Evolutionary conservation across 371 early-diverging fungal species (phyloP), one percentile per base, ranked within the genome.

Genomic region (Rhizopus sp.): DNA sequence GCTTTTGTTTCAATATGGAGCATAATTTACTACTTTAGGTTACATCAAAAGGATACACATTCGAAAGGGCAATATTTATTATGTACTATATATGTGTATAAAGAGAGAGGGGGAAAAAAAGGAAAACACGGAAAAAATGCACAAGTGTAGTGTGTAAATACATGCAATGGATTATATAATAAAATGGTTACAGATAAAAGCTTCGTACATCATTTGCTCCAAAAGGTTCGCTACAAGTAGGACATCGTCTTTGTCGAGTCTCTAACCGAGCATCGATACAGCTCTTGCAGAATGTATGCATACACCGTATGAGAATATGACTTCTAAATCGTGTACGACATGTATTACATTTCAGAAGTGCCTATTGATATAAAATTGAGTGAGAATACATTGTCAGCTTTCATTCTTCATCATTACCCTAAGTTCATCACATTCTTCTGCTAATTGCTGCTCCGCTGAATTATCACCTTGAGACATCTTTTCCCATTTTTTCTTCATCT

Each of bases 161-260:
- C 23, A 23, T 23, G 23, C 23, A 23, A 23, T 23, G 23, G 23
- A 23, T 23, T 23, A 23, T 13, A 37, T 6, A 47, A 47, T 10
- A 47, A 29, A 46, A 46, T n/a, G 9, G 39, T 56, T 87, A 97
- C 61, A 96, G 70, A 60, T 87, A 99, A 49, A 99, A 87, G 63
- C 88, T 89, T 59, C 85, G 85, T 16, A 99, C 89, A 75, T 99
- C 99, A 49, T 87, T 89, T 32, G 85, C 78, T 5, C 93, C 92
- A 85, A 99, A 99, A 15, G 89, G 79, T 63, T 91, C 88, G 41
- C 90, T 91, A 73, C 99, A 99, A 6, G 86, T 90, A 6, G 99
- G 99, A 77, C 99, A 99, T 68, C 97, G 96, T 77, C 99, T 89
- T 70, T 97, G 96, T 13, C 99, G 85, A 9, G 92, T 91, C 62